Percentiles rank a stretch among this genome's conserved stretches.
Evolutionary conservation across 2,329 filamentous ascomycete species (phyloP).

Genomic region (Amauroascus verrucosus): DNA sequence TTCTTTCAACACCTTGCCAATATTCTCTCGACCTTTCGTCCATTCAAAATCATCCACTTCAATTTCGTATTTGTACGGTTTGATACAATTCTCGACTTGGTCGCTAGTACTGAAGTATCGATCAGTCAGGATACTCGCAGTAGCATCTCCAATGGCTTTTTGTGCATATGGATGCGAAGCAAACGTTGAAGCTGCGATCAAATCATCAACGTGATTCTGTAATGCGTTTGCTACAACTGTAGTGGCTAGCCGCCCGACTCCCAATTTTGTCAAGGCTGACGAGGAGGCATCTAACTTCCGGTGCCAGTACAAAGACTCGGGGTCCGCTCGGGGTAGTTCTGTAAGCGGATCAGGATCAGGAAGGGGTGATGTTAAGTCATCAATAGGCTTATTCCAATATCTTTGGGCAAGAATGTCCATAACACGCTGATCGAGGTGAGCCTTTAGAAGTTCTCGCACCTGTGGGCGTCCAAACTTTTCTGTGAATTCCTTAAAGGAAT

Average conservation of each 20-base stretch:
- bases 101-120: conserved; percentile 95
- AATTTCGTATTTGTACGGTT: conserved; percentile 96
- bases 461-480: conserved; percentile 81
- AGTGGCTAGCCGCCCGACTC: conserved; percentile 83
- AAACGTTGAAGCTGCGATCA: conserved; percentile 75
- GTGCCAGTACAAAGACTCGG: conserved; percentile 81
- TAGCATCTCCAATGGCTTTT: conserved; percentile 84
- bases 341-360: conserved; percentile 62
- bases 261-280: conserved; percentile 82
- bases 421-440: conserved; percentile 87
- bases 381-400: conserved; percentile 94
- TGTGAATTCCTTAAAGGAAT: conserved; percentile 89
- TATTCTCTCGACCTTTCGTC: conserved; percentile 73
- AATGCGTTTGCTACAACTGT: conserved; percentile 83
- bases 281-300: conserved; percentile 87
- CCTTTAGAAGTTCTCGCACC: conserved; percentile 80
- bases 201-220: conserved; percentile 67
- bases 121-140: conserved; percentile 81
- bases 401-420: conserved; percentile 83
- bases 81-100: conserved; percentile 97
- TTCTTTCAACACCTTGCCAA: conserved; percentile 67
- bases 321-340: conserved; percentile 73
- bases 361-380: conserved; percentile 60
- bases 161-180: conserved; percentile 82
- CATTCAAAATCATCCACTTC: conserved; percentile 89